Evolutionary conservation across 495 filamentous ascomycete genomes (phyloP).

Genomic region (Poronia punctata): DNA sequence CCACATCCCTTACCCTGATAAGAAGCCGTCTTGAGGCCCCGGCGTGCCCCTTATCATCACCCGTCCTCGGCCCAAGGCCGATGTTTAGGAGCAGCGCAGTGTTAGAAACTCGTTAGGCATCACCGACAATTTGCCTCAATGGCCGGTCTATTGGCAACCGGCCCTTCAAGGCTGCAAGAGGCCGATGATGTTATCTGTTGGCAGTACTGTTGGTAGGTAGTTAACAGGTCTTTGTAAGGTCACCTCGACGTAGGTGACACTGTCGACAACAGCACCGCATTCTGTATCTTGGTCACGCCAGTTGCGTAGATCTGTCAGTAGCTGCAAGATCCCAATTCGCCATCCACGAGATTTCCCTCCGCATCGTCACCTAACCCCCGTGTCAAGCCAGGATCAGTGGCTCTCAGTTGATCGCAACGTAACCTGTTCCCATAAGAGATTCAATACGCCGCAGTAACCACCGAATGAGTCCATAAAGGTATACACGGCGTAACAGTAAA

Average conservation of each 20-base stretch:
- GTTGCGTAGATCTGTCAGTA: slow-evolving; percentile 6
- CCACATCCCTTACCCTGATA: neutral
- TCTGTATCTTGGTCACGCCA: neutral
- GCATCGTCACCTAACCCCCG: neutral
- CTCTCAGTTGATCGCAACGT: too few species aligned
- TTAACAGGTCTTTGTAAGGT: too few species aligned
- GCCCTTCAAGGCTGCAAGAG: slow-evolving; percentile 9
- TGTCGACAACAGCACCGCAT: neutral
- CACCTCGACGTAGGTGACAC: too few species aligned
- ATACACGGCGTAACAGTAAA: too few species aligned
- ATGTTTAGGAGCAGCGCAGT: too few species aligned
- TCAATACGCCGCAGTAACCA: too few species aligned
- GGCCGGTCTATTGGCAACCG: slow-evolving; percentile 1
- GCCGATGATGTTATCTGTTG: too few species aligned
- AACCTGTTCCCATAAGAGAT: too few species aligned
- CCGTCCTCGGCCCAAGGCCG: too few species aligned
- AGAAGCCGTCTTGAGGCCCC: neutral
- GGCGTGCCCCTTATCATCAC: neutral
- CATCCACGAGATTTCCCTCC: neutral
- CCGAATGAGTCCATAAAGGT: too few species aligned
- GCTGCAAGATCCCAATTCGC: slow-evolving; percentile 12
- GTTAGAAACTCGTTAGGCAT: neutral
- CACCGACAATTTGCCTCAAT: neutral
- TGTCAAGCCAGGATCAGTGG: too few species aligned
- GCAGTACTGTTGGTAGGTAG: too few species aligned